Evolutionary conservation across 148 eudicot genomes (phyloP), one percentile per base, ranked within the genome.

Genomic region (Dysphania ambrosioides): DNA sequence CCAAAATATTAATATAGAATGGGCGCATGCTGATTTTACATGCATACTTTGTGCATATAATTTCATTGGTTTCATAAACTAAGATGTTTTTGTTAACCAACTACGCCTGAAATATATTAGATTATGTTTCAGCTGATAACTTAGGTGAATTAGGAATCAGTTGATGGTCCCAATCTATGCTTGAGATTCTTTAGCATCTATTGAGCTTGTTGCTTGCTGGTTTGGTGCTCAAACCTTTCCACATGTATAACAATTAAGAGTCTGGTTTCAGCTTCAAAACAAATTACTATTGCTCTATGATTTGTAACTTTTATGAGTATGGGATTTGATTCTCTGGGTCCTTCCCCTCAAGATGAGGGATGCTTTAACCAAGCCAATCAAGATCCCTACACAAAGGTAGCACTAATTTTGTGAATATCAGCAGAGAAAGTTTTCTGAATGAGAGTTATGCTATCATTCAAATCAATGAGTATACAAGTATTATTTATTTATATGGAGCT

Each of bases 271-370:
- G n/a, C n/a, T n/a, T n/a, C n/a, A n/a, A n/a, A n/a, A n/a, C n/a
- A n/a, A n/a, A n/a, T n/a, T n/a, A n/a, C n/a, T n/a, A n/a, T 34
- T 36, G 41, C 18, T 35, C 51, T 23, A 55, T 71, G 49, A 72
- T 56, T 72, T 56, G 65, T 21, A 27, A 72, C 75, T 72, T 72
- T 70, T 8, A 27, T 9, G 21, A 31, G 13, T n/a, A n/a, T n/a
- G n/a, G 9, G 11, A 31, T 5, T 67, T n/a, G 75, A 72, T 72
- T 72, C 66, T 36, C n/a, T 36, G 2, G 63, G 74, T 47, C 38
- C 47, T 64, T 58, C 51, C 36, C 75, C 75, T 57, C 75, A 72
- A 57, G 36, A 35, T 72, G 75, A 12, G 75, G 64, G 53, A 72
- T 67, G 71, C 31, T 26, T 67, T 72, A 34, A 71, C 40, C 47